Conservation (phyloP, 352 stramenopile species). For the Phytophthora macrochlamydospora region DNA sequence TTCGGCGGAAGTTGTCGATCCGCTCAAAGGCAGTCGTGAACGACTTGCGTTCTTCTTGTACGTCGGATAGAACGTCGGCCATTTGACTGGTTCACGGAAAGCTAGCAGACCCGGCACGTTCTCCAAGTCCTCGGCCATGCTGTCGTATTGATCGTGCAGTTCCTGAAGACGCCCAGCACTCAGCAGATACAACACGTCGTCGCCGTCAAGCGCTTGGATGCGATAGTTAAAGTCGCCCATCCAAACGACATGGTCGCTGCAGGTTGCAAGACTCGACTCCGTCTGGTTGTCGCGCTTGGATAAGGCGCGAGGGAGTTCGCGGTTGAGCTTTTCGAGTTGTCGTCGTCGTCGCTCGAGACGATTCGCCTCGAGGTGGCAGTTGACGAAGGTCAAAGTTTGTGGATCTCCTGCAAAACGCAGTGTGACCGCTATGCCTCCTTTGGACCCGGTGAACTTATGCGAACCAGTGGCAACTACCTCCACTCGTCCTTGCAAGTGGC, state of each 20-base stretch:
- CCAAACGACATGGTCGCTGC: constrained; percentile 81
- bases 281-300: constrained; percentile 2
- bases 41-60: constrained; percentile 75
- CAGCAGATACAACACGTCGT: constrained; percentile 55
- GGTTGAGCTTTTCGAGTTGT: constrained; percentile 58
- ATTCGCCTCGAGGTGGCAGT: constrained; percentile 77
- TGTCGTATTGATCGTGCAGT: constrained; percentile 74
- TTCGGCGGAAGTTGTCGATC: constrained; percentile 26
- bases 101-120: constrained; percentile 36
- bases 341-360: constrained; percentile 47
- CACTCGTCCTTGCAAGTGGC: constrained; percentile 39
- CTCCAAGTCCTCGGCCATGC: constrained; percentile 59
- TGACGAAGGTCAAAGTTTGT: constrained; percentile 69
- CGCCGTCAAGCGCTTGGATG: constrained; percentile 51
- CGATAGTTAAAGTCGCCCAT: constrained; percentile 87
- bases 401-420: constrained; percentile 47
- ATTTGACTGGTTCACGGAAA: constrained; percentile 67
- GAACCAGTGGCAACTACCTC: constrained; percentile 52
- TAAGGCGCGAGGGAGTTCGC: constrained; percentile 52
- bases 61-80: constrained; percentile 75
- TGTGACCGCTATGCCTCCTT: constrained; percentile 63
- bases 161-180: constrained; percentile 47
- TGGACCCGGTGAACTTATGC: constrained; percentile 72
- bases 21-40: constrained; percentile 27
- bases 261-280: constrained; percentile 37